Percentiles rank a stretch among this genome's conserved stretches.
Evolutionary conservation across 148 eudicot species (phyloP).

Genomic region (Agrostemma githago): DNA sequence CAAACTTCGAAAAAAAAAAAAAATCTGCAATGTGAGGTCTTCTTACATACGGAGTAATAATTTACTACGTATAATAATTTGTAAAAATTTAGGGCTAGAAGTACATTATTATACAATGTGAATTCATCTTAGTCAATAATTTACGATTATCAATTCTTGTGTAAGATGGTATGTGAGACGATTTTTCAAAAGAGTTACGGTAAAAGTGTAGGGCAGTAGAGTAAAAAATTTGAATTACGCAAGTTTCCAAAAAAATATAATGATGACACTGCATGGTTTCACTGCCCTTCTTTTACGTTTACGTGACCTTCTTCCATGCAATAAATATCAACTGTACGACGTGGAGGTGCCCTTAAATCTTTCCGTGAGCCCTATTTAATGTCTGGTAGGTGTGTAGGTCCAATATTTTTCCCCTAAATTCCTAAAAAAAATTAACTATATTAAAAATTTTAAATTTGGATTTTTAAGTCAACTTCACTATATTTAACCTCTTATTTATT

Average conservation of each 20-base stretch:
- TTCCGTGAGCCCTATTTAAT: constrained; percentile 21
- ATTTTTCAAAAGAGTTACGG: no score
- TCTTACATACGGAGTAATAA: no score
- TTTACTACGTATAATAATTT: no score
- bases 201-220: no score
- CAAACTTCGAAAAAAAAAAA: no score
- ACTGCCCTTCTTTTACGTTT: constrained; percentile 4
- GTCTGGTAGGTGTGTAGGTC: constrained; percentile 7
- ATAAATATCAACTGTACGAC: constrained; percentile 16
- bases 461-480: background rate
- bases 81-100: no score
- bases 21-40: no score
- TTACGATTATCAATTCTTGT: no score
- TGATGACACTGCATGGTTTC: constrained; percentile 26
- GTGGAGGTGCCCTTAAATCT: constrained; percentile 6
- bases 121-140: no score
- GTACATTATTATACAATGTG: no score
- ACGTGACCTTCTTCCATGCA: constrained; percentile 30
- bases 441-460: background rate
- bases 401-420: background rate
- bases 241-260: constrained; percentile 19
- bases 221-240: constrained; percentile 1
- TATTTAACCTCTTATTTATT: no score
- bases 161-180: no score
- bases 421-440: background rate